A percentile compares a stretch with the other conserved stretches of the same genome.
Conservation (phyloP, 805 yeast genomes). For the Scheffersomyces coipomensis region DNA sequence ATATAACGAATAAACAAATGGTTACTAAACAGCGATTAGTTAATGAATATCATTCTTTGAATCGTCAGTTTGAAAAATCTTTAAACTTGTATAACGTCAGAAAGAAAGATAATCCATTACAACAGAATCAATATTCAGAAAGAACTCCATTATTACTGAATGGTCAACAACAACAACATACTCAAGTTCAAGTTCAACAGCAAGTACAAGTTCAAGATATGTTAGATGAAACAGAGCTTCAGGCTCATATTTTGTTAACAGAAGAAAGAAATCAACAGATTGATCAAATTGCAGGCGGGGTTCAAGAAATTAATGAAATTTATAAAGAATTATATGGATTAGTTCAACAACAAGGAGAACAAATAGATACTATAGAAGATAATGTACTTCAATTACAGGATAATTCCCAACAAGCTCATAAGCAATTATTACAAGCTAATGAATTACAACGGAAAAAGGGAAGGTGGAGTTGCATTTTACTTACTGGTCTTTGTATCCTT, state of each 20-base stretch:
- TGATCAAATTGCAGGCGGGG: slow-evolving; percentile 69
- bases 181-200: slow-evolving; percentile 24
- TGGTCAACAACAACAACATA: slow-evolving; percentile 19
- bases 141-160: slow-evolving; percentile 38
- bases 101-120: slow-evolving; percentile 26
- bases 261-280: slow-evolving; percentile 76
- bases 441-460: slow-evolving; percentile 68
- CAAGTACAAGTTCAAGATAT: slow-evolving; percentile 36
- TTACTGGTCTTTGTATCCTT: slow-evolving; percentile 57
- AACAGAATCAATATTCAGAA: slow-evolving; percentile 16
- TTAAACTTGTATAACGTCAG: slow-evolving; percentile 50
- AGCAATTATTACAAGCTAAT: slow-evolving; percentile 72
- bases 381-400: slow-evolving; percentile 63
- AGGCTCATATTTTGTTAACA: slow-evolving; percentile 61
- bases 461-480: slow-evolving; percentile 69
- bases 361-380: slow-evolving; percentile 80
- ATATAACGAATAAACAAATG: slow-evolving; percentile 36
- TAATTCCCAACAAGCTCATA: slow-evolving; percentile 67
- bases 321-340: slow-evolving; percentile 77
- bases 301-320: slow-evolving; percentile 80
- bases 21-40: slow-evolving; percentile 52
- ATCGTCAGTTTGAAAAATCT: slow-evolving; percentile 40
- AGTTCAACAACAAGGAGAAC: slow-evolving; percentile 82
- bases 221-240: slow-evolving; percentile 51
- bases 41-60: slow-evolving; percentile 55